Conservation (phyloP, 345 rosid genomes). For the Eutrema yunnanense region DNA sequence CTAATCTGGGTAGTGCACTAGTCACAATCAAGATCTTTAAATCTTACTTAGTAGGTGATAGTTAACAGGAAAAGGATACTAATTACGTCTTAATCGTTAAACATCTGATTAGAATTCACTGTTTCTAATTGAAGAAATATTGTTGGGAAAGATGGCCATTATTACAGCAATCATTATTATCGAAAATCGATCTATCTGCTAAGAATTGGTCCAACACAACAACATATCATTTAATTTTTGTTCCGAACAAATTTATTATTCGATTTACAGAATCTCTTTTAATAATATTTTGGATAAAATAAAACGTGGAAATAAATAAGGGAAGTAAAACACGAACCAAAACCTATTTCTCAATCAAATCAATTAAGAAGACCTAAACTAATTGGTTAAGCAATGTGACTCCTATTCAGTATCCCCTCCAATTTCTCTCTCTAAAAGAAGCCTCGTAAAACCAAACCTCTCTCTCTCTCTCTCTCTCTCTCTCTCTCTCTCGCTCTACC, state of each 20-base stretch:
- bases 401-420: not conserved
- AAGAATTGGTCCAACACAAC: constrained; percentile 23
- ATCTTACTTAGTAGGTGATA: not conserved
- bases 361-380: not conserved
- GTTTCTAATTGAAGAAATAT: constrained; percentile 4
- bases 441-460: constrained; percentile 21
- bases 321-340: not conserved
- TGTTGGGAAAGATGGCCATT: constrained; percentile 13
- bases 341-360: constrained; percentile 1
- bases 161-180: constrained; percentile 26
- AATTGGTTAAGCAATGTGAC: not conserved
- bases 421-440: not conserved
- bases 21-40: constrained; percentile 6
- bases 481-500: constrained; percentile 15
- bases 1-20: not conserved
- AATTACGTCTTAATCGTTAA: not conserved
- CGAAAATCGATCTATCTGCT: constrained; percentile 13
- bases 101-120: not conserved
- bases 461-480: not conserved
- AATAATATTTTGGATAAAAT: not conserved
- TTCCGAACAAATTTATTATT: constrained; percentile 3
- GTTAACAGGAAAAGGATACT: not conserved
- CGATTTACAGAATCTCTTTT: not conserved
- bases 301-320: constrained; percentile 23
- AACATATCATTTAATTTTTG: constrained; percentile 8